phyloP scores from a whole-genome alignment of 169 alveolate species.

The Babesia divergens region DNA sequence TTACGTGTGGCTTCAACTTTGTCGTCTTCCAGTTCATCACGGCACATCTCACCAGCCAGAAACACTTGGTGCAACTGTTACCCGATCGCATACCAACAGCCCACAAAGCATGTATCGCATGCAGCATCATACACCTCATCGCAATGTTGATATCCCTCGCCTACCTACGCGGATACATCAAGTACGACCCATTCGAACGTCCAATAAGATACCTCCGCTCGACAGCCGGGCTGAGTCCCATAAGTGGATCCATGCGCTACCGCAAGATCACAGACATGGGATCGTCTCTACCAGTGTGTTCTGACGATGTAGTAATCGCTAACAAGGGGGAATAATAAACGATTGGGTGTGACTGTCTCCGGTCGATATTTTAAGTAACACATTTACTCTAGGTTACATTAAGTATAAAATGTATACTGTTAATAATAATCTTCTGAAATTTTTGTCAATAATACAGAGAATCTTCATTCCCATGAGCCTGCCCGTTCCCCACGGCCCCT shows the following conservation, averaged over 20 bases:
- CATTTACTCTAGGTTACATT: too few relatives aligned
- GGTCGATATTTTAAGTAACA: too few relatives aligned
- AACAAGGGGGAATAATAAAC: not conserved
- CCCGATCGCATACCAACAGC: slow-evolving; percentile 57
- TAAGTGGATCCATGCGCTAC: slow-evolving; percentile 47
- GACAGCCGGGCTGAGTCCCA: slow-evolving; percentile 61
- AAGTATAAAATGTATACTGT: too few relatives aligned
- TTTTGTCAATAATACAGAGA: too few relatives aligned
- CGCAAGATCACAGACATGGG: slow-evolving; percentile 46
- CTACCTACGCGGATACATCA: slow-evolving; percentile 44
- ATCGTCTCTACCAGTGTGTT: slow-evolving; percentile 16
- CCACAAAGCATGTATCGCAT: slow-evolving; percentile 36
- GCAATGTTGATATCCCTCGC: slow-evolving; percentile 35
- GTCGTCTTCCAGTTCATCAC: slow-evolving; percentile 49
- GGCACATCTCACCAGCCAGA: slow-evolving; percentile 21
- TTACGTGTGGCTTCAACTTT: slow-evolving; percentile 57
- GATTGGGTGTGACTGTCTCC: too few relatives aligned
- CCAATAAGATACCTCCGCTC: slow-evolving; percentile 37
- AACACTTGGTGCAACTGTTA: slow-evolving; percentile 9
- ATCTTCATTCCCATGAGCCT: too few relatives aligned
- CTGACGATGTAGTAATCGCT: slow-evolving; percentile 22
- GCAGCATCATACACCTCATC: slow-evolving; percentile 40
- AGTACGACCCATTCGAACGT: slow-evolving; percentile 46
- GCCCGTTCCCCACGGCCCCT: too few relatives aligned
- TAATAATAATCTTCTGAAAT: too few relatives aligned